Conservation (phyloP, 352 stramenopile genomes). For the Phytophthora pistaciae region DNA sequence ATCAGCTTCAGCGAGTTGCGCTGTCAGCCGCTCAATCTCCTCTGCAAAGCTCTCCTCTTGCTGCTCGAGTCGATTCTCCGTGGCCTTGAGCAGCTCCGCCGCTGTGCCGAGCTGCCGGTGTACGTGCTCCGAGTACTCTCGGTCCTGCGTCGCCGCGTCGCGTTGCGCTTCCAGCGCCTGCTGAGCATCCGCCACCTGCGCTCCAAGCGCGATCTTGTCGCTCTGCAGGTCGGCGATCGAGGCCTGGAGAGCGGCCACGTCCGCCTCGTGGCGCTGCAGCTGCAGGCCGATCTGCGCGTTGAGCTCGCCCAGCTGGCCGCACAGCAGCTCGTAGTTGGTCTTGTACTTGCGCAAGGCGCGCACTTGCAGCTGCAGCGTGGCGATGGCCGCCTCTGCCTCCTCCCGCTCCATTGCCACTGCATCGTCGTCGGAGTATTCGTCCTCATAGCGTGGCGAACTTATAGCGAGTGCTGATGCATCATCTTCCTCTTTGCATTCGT, state of each 20-base stretch:
- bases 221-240: conserved; percentile 48
- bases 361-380: conserved; percentile 56
- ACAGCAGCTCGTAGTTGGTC: conserved; percentile 80
- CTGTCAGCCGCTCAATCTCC: conserved; percentile 27
- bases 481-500: conserved; percentile 5
- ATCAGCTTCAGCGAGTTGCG: conserved; percentile 16
- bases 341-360: conserved; percentile 77
- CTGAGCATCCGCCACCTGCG: conserved; percentile 23
- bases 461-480: neutral
- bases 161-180: conserved; percentile 27
- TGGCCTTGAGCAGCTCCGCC: conserved; percentile 65
- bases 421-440: neutral
- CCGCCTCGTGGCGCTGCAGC: conserved; percentile 73
- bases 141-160: conserved; percentile 44
- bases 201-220: conserved; percentile 49
- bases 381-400: conserved; percentile 13
- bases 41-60: conserved; percentile 38
- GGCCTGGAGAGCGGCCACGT: conserved; percentile 57
- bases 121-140: conserved; percentile 64
- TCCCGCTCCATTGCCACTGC: conserved; percentile 16
- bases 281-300: conserved; percentile 78
- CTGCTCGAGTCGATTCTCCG: conserved; percentile 56
- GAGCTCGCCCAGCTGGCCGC: conserved; percentile 69
- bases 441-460: conserved; percentile 9
- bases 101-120: conserved; percentile 69